Conservation (phyloP, 1,139 yeast genomes). For the Candida pseudocylindracea region DNA sequence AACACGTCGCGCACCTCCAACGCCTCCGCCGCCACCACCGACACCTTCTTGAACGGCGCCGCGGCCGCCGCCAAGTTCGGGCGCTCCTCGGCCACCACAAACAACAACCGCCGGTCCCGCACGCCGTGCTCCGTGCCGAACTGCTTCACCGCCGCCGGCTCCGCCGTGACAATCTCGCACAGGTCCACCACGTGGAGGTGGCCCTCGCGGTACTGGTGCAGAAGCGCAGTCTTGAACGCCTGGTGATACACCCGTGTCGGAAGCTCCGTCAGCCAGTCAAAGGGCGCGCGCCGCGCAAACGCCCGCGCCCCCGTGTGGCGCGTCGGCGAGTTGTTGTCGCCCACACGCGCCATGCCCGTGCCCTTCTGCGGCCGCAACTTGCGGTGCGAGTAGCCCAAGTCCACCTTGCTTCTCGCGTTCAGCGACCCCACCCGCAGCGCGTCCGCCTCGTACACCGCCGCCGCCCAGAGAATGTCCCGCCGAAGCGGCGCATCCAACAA, state of each 20-base stretch:
- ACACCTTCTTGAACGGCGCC: constrained; percentile 26
- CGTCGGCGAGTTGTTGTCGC: constrained; percentile 89
- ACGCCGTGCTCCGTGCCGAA: constrained; percentile 39
- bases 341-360: constrained; percentile 84
- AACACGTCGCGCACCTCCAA: constrained; percentile 70
- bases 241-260: constrained; percentile 51
- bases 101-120: constrained; percentile 33
- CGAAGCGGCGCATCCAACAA: constrained; percentile 59
- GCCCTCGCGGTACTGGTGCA: constrained; percentile 61
- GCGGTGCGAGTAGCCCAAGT: constrained; percentile 66
- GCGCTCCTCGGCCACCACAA: constrained; percentile 34
- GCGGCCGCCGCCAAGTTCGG: constrained; percentile 30
- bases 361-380: constrained; percentile 86
- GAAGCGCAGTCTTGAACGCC: constrained; percentile 66
- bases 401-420: constrained; percentile 68
- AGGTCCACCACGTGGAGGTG: constrained; percentile 30
- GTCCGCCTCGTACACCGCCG: constrained; percentile 84
- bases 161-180: constrained; percentile 23
- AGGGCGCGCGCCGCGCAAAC: constrained; percentile 76
- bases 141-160: constrained; percentile 27
- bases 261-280: constrained; percentile 69
- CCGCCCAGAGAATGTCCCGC: constrained; percentile 85
- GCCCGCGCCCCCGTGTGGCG: constrained; percentile 84
- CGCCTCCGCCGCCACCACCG: constrained; percentile 52
- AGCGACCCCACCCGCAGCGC: constrained; percentile 76